Evolutionary conservation across 2,329 filamentous ascomycete genomes (phyloP).

Genomic region (Penicillium digitatum): DNA sequence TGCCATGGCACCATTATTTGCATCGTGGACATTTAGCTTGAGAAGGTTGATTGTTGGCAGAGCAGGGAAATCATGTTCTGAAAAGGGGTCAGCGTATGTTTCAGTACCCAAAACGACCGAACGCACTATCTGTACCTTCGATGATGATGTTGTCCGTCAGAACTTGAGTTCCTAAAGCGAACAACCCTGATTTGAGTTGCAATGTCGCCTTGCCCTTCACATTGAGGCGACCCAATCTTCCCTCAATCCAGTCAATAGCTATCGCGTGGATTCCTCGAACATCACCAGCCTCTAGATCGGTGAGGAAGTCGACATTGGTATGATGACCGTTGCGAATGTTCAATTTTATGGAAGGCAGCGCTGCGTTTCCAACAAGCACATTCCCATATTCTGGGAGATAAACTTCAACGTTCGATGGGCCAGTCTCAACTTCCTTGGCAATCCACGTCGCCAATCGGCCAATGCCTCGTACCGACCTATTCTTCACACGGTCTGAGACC

Average conservation of each 20-base stretch:
- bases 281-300: constrained; percentile 71
- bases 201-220: constrained; percentile 71
- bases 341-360: constrained; percentile 69
- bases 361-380: constrained; percentile 70
- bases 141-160: constrained; percentile 72
- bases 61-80: constrained; percentile 62
- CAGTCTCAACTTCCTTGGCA: constrained; percentile 69
- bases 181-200: constrained; percentile 70
- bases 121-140: constrained; percentile 69
- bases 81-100: constrained; percentile 27
- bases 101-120: neutral
- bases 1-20: constrained; percentile 64
- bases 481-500: constrained; percentile 70
- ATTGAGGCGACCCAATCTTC: constrained; percentile 66
- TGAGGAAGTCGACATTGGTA: constrained; percentile 74
- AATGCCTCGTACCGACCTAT: constrained; percentile 66
- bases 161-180: constrained; percentile 72
- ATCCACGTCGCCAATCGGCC: constrained; percentile 78
- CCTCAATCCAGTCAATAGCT: constrained; percentile 83
- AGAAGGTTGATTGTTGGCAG: constrained; percentile 81
- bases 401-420: constrained; percentile 67
- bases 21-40: constrained; percentile 73
- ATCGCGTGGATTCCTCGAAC: constrained; percentile 72
- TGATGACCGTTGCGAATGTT: constrained; percentile 72
- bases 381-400: constrained; percentile 80